Evolutionary conservation across 2,329 filamentous ascomycete species (phyloP), one percentile per base, ranked within the genome.

Genomic region (Pseudofabraea citricarpa): DNA sequence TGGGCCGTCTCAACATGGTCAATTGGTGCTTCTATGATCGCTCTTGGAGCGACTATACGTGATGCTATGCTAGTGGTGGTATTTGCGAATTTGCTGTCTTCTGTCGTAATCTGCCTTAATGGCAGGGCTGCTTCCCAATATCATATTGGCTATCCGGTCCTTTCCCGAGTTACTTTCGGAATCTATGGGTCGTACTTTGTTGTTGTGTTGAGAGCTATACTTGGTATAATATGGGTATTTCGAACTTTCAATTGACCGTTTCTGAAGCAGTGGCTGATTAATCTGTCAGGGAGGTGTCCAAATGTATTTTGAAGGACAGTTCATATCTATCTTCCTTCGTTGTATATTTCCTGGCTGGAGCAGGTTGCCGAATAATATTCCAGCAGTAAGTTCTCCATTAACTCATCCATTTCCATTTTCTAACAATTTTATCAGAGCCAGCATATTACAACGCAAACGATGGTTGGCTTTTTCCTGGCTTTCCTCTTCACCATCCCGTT

Each of bases 191-290:
- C 15, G 10, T 36, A 36, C 33, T 36, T 36, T 13, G 33, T 36
- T 16, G 33, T 36, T 36, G 19, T 36, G 19, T 19, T 36, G 4
- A 36, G 33, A 36, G 33, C 33, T 36, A 36, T 36, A 18, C 33
- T 36, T 19, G 33, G 33, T 9, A 36, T 36, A 18, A 36, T 36
- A 9, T 36, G 33, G 33, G 27, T 31, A 4, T n/a, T 12, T 31
- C 27, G 16, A 31, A n/a, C n/a, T n/a, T n/a, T n/a, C n/a, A n/a
- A n/a, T n/a, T n/a, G n/a, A n/a, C n/a, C n/a, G n/a, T n/a, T n/a
- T n/a, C n/a, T n/a, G n/a, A n/a, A n/a, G n/a, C n/a, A n/a, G n/a
- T n/a, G n/a, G n/a, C 27, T 31, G 9, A 31, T 31, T 6, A 2
- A 4, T 31, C 13, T 31, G 6, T n/a, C 16, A 31, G 27, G 33